A percentile compares a stretch with the other conserved stretches of the same genome.
Evolutionary conservation across 23 red algal species (phyloP).

Genomic region (Agarophyton chilense): DNA sequence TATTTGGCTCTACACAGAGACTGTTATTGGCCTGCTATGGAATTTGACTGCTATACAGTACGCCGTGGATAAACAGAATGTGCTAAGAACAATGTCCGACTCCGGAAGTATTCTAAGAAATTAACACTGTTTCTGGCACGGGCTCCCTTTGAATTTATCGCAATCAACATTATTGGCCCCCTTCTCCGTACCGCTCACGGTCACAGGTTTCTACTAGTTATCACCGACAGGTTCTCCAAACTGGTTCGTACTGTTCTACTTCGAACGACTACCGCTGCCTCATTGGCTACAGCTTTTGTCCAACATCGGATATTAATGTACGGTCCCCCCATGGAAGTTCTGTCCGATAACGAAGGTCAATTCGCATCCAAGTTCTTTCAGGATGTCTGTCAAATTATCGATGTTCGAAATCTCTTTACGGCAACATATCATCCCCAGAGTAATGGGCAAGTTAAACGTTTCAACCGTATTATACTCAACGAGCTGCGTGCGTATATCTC

Average conservation of each 20-base stretch:
- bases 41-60: no score
- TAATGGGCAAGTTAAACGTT: slow-evolving; percentile 24
- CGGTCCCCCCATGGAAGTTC: neutral
- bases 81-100: neutral
- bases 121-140: neutral
- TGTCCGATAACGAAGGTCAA: slow-evolving; percentile 16
- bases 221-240: slow-evolving; percentile 39
- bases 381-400: neutral
- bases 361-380: slow-evolving; percentile 5
- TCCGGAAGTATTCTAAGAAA: neutral
- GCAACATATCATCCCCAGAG: slow-evolving; percentile 25
- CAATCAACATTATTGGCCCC: slow-evolving; percentile 21
- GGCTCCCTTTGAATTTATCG: neutral
- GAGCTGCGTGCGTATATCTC: slow-evolving; percentile 2
- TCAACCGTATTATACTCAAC: slow-evolving; percentile 15
- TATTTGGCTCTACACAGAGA: no score
- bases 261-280: neutral
- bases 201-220: slow-evolving; percentile 9
- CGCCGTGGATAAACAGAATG: neutral
- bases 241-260: neutral
- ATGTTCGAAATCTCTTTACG: neutral
- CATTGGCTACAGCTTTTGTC: neutral
- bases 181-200: neutral
- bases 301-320: neutral
- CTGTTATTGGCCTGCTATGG: no score